A percentile compares a stretch with the other conserved stretches of the same genome.
phyloP scores from a whole-genome alignment of 768 basidiomycete species.

The Crassisporium funariophilum region DNA sequence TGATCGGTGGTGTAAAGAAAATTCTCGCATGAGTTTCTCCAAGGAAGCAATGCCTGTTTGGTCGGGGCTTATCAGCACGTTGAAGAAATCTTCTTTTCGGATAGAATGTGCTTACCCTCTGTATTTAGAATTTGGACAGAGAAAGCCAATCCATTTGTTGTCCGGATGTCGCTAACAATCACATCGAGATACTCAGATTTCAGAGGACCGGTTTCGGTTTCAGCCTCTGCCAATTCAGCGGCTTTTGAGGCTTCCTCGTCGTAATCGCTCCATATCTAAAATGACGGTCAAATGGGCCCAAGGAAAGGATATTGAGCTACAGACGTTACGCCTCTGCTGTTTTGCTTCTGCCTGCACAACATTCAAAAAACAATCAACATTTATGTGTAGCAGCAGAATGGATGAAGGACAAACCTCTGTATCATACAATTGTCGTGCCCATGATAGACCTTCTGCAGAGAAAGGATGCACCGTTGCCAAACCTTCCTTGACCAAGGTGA shows the following conservation, averaged over 20 bases:
- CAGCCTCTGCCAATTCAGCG: conserved; percentile 44
- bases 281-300: not conserved
- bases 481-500: conserved; percentile 84
- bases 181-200: conserved; percentile 90
- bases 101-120: conserved; percentile 60
- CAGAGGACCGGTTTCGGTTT: conserved; percentile 52
- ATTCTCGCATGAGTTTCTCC: conserved; percentile 93
- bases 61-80: not conserved
- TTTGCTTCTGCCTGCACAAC: conserved; percentile 84
- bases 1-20: conserved; percentile 81
- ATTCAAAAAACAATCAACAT: conserved; percentile 4
- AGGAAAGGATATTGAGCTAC: conserved; percentile 23
- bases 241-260: conserved; percentile 64
- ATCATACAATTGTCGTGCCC: conserved; percentile 77
- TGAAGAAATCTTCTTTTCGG: not conserved
- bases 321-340: conserved; percentile 71
- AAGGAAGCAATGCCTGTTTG: conserved; percentile 81
- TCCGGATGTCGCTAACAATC: conserved; percentile 86
- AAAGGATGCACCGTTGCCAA: conserved; percentile 86
- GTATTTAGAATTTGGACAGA: conserved; percentile 93
- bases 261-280: conserved; percentile 85
- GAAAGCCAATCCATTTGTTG: conserved; percentile 75
- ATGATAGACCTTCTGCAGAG: conserved; percentile 81
- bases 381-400: not conserved
- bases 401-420: conserved; percentile 63